A percentile compares a stretch with the other conserved stretches of the same genome.
Conservation (phyloP, 2,329 filamentous ascomycete species). For the Arthrobotrys iridis region DNA sequence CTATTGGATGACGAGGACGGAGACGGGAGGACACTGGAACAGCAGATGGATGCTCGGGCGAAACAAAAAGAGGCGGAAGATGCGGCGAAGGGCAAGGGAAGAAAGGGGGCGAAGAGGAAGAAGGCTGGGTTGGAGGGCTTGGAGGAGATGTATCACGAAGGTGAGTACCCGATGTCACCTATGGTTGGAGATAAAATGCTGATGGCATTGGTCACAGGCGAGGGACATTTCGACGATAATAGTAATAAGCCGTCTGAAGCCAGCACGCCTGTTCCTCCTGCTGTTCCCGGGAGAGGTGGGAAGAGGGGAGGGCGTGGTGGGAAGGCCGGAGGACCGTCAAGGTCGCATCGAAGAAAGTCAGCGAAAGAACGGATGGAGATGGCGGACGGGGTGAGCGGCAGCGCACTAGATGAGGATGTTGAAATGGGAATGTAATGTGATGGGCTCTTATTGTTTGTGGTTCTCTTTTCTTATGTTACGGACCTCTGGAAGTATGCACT, state of each 20-base stretch:
- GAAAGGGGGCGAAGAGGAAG: constrained; percentile 72
- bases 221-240: constrained; percentile 92
- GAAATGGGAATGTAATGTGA: constrained; percentile 45
- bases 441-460: constrained; percentile 3
- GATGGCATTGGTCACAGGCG: constrained; percentile 70
- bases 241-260: constrained; percentile 84
- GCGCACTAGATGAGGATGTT: constrained; percentile 33
- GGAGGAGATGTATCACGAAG: constrained; percentile 99
- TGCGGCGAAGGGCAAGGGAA: constrained; percentile 62
- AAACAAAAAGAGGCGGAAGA: constrained; percentile 67
- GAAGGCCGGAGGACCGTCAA: constrained; percentile 67
- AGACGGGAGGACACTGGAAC: constrained; percentile 65
- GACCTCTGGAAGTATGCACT: neutral
- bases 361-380: constrained; percentile 75
- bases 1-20: constrained; percentile 96
- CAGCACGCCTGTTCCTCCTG: constrained; percentile 77
- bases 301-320: constrained; percentile 70
- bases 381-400: constrained; percentile 67
- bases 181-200: neutral
- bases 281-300: constrained; percentile 63
- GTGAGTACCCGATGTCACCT: constrained; percentile 70
- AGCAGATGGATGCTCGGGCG: constrained; percentile 56
- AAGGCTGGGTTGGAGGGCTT: constrained; percentile 64
- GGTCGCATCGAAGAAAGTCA: constrained; percentile 65
- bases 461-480: constrained; percentile 3